Conservation (phyloP, 2,329 filamentous ascomycete species). For the Sphaerulina populicola region DNA sequence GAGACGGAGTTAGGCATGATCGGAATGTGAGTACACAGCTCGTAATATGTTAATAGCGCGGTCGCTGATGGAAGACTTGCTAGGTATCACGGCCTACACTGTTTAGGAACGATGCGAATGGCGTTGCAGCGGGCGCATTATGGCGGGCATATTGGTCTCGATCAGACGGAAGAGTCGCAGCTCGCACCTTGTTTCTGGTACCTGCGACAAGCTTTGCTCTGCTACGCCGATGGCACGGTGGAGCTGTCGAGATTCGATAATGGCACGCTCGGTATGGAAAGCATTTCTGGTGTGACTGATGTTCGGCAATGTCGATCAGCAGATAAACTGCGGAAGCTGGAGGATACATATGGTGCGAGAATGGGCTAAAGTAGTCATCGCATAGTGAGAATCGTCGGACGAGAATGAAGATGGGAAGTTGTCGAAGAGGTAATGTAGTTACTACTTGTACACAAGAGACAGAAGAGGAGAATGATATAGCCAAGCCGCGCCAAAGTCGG, state of each 20-base stretch:
- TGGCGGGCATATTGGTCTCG: constrained; percentile 8
- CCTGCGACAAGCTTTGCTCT: constrained; percentile 9
- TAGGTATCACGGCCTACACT: constrained; percentile 14
- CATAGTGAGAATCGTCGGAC: too few relatives aligned
- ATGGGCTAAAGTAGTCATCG: background rate
- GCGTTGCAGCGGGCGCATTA: constrained; percentile 10
- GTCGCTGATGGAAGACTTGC: background rate
- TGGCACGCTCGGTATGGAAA: constrained; percentile 2
- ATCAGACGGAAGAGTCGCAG: constrained; percentile 9
- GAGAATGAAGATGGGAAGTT: too few relatives aligned
- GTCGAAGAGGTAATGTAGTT: too few relatives aligned
- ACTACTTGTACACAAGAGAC: too few relatives aligned
- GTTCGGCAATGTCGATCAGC: constrained; percentile 13
- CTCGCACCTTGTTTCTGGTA: constrained; percentile 14
- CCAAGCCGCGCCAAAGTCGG: too few relatives aligned
- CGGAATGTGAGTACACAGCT: constrained; percentile 7
- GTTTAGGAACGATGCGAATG: constrained; percentile 9
- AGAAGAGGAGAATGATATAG: too few relatives aligned
- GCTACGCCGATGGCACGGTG: constrained; percentile 10
- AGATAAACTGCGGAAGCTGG: constrained; percentile 9
- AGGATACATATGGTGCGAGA: constrained; percentile 2
- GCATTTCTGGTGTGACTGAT: constrained; percentile 11
- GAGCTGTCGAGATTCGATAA: constrained; percentile 13
- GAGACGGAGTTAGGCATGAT: constrained; percentile 8
- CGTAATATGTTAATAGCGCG: background rate